Conservation (phyloP, 352 stramenopile species). For the Pythium angustatum region DNA sequence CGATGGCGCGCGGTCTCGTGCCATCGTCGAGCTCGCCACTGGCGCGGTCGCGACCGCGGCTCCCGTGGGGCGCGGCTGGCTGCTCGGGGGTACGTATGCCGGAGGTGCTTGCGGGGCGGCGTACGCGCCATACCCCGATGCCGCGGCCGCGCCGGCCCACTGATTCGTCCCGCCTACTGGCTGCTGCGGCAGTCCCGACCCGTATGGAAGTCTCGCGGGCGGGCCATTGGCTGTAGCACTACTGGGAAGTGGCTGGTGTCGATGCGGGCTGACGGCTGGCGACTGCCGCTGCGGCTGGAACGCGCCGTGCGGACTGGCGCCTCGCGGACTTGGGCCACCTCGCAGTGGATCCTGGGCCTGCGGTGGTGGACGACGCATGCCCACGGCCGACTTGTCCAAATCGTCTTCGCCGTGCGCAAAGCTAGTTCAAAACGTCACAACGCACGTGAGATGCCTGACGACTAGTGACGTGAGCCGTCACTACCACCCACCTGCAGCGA, state of each 20-base stretch:
- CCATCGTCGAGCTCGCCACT: neutral
- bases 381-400: conserved; percentile 34
- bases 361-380: conserved; percentile 7
- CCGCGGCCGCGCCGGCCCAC: conserved; percentile 18
- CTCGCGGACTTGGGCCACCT: conserved; percentile 16
- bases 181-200: conserved; percentile 5
- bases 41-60: too few species aligned
- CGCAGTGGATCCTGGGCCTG: conserved; percentile 14
- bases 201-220: neutral
- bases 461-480: neutral
- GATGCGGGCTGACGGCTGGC: conserved; percentile 12
- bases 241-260: conserved; percentile 3
- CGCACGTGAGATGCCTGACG: neutral
- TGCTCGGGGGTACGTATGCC: too few species aligned
- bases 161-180: conserved; percentile 6
- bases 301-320: conserved; percentile 13
- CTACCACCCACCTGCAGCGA: conserved; percentile 67
- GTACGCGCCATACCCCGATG: conserved; percentile 23
- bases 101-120: too few species aligned
- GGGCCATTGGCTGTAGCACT: conserved; percentile 19
- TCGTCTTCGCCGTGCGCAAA: conserved; percentile 84
- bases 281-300: conserved; percentile 16
- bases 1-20: conserved; percentile 22
- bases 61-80: too few species aligned
- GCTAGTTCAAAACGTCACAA: conserved; percentile 36